Evolutionary conservation across 177 flowering plant genomes (phyloP).

Genomic region (Tripterygium wilfordii): DNA sequence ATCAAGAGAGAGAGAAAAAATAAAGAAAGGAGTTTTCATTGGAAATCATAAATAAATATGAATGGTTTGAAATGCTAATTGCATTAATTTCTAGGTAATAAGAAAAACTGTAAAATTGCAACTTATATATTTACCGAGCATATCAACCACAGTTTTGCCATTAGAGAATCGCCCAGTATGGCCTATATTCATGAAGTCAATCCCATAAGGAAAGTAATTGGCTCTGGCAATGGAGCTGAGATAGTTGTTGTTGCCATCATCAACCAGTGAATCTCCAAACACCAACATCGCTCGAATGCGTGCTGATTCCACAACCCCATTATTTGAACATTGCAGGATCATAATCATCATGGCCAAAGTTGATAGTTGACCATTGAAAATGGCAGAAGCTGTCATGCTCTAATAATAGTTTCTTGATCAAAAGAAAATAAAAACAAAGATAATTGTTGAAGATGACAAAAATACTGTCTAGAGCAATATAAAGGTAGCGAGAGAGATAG

Average conservation of each 20-base stretch:
- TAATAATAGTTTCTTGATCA: too few species aligned
- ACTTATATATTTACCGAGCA: slow-evolving; percentile 40
- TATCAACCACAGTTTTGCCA: slow-evolving; percentile 56
- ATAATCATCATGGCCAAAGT: not conserved
- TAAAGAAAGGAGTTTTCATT: not conserved
- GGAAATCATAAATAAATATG: too few species aligned
- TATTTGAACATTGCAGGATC: slow-evolving; percentile 9
- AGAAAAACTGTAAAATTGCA: not conserved
- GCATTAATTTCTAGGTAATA: not conserved
- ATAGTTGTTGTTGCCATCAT: slow-evolving; percentile 72
- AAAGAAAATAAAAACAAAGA: too few species aligned
- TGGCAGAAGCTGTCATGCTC: not conserved
- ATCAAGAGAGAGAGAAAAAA: not conserved
- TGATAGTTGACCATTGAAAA: not conserved
- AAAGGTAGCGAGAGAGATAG: not conserved
- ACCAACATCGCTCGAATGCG: slow-evolving; percentile 62
- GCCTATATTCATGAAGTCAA: slow-evolving; percentile 48
- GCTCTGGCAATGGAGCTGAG: slow-evolving; percentile 62
- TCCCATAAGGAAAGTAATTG: slow-evolving; percentile 69
- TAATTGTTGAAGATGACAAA: too few species aligned
- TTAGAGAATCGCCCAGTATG: slow-evolving; percentile 70
- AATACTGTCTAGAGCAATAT: too few species aligned
- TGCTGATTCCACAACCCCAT: slow-evolving; percentile 12
- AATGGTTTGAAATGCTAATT: too few species aligned
- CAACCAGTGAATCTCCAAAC: slow-evolving; percentile 75